Percentiles rank a stretch among this genome's conserved stretches.
These are phyloP conservation scores for Boletellus ananas DNA, from an alignment of 768 basidiomycete genomes.

Conservation along the genomic window DNA sequence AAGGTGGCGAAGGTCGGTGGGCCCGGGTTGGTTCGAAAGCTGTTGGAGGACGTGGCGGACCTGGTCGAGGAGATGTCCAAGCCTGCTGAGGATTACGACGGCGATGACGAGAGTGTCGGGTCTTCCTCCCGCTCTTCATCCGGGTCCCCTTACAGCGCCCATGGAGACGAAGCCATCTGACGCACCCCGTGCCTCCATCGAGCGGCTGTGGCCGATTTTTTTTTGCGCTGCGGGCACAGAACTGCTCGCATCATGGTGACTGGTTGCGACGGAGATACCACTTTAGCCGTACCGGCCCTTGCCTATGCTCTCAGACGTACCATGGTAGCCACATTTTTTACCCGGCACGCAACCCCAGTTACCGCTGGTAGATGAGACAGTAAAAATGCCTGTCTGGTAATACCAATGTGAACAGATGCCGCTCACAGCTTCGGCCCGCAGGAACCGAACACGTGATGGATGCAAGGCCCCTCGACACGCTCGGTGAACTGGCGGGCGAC, in stretches of 20 bases:
- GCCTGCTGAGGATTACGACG: slow-evolving; percentile 1
- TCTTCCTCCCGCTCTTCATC: slow-evolving; percentile 3
- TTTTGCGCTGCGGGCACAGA: not conserved
- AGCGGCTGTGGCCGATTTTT: not conserved
- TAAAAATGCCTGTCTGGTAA: too few species aligned
- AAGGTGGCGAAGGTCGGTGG: slow-evolving; percentile 24
- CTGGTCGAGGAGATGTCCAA: slow-evolving; percentile 15
- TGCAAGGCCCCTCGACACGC: too few species aligned
- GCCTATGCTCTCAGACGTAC: not conserved
- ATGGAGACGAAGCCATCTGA: not conserved
- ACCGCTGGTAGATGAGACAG: too few species aligned
- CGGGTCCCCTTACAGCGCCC: not conserved
- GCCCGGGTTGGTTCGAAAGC: slow-evolving; percentile 24
- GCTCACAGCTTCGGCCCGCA: too few species aligned
- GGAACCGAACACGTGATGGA: too few species aligned
- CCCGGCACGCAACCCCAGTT: too few species aligned
- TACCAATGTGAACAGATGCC: too few species aligned
- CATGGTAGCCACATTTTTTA: not conserved
- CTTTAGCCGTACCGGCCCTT: not conserved
- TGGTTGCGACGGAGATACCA: not conserved
- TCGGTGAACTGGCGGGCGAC: too few species aligned
- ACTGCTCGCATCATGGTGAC: not conserved
- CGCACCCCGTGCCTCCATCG: not conserved
- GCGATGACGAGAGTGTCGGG: not conserved
- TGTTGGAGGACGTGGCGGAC: slow-evolving; percentile 18